Base-by-base conservation (phyloP, 257 asterid species). In the Nicotiana otophora region DNA sequence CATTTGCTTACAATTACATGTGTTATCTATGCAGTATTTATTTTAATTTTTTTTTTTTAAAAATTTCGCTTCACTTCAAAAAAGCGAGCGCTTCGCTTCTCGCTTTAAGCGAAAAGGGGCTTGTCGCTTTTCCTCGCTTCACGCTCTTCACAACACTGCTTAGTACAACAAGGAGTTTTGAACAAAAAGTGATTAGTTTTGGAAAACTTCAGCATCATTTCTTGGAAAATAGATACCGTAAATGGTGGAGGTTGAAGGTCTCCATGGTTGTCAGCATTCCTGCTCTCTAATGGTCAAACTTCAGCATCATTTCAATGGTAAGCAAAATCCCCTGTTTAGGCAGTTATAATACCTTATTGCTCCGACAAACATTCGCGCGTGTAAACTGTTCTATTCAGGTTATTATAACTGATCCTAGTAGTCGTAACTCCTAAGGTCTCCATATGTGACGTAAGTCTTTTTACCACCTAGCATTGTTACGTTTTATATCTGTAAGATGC, bases 151-250 rank as follows among this genome's bases (percentile, higher is more conserved):
- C 34, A 31, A 31, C 34, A 31, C 34, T 3, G 5, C 34, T 31
- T 31, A 31, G 39, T 19, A 68, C n/a, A 70, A 55, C 58, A 70
- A 70, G 58, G 58, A 70, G n/a, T 33, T 11, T 70, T n/a, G 57
- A 69, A 39, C 57, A 69, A 23, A 69, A 69, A 17, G 57, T 39
- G 55, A 9, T 31, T 39, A 6, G 23, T 69, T 68, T 68, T 39
- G 57, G 77, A 39, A 69, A 69, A 39, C 55, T 69, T 69, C 77
- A 39, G 77, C 33, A 69, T 69, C 33, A 69, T 69, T 69, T 51
- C 8, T 19, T 39, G 33, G 77, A 39, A 69, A 70, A 20, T 33
- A 70, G 20, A 20, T 42, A 8, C 48, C 11, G 11, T 42, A 20
- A 11, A 57, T 42, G 58, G 46, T 19, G 26, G 58, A 5, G 58